These are phyloP conservation scores for Colletotrichum shisoi DNA, from an alignment of 2,329 filamentous ascomycete species.

Conservation along the genomic window DNA sequence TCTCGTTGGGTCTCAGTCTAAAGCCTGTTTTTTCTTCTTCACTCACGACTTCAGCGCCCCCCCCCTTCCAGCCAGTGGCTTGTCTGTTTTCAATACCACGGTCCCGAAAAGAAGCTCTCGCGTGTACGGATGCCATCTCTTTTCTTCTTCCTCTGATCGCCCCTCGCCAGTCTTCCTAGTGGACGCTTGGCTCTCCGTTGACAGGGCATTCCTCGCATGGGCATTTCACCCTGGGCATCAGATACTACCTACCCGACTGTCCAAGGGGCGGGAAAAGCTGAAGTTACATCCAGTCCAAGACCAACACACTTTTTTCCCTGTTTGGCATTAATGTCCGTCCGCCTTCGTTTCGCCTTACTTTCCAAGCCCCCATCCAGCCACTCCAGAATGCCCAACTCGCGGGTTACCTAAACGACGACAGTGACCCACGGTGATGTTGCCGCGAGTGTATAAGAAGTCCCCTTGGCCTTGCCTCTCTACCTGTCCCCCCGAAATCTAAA, in stretches of 20 bases:
- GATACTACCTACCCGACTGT: background rate
- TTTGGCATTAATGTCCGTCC: background rate
- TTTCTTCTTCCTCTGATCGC: background rate
- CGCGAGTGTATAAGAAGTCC: slow-evolving; percentile 24
- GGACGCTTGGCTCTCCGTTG: background rate
- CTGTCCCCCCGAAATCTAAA: background rate
- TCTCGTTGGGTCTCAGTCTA: slow-evolving; percentile 2
- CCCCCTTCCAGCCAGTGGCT: background rate
- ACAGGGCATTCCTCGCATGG: slow-evolving; percentile 4
- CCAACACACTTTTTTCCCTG: background rate
- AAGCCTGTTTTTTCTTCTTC: background rate
- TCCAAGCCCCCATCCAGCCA: background rate
- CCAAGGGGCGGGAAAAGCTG: background rate
- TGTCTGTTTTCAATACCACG: background rate
- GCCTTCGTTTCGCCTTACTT: slow-evolving; percentile 10
- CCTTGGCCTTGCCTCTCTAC: background rate
- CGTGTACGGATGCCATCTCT: background rate
- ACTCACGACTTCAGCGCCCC: background rate
- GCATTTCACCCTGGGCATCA: slow-evolving; percentile 7
- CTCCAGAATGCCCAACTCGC: background rate
- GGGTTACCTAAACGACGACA: background rate
- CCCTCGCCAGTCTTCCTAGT: background rate
- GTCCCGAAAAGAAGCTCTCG: background rate
- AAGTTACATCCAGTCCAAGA: background rate
- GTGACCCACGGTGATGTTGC: background rate